Evolutionary conservation across 2,329 filamentous ascomycete species (phyloP).

Genomic region (Fusarium subglutinans): DNA sequence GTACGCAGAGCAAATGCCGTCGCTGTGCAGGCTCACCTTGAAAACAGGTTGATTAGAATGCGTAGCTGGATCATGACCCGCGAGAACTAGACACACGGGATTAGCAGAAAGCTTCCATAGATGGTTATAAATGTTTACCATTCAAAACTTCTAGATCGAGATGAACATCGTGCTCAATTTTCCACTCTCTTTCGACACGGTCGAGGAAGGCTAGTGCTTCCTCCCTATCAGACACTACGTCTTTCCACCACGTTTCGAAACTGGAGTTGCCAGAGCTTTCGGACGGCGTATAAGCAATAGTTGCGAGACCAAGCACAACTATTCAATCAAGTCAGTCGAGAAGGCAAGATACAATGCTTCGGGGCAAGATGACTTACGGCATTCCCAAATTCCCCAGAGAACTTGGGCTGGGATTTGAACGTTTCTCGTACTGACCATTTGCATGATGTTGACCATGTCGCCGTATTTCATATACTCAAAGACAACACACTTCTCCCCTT

Average conservation of each 20-base stretch:
- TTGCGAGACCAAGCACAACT: slow-evolving; percentile 44
- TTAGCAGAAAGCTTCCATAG: not conserved
- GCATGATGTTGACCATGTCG: slow-evolving; percentile 34
- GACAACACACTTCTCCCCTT: slow-evolving; percentile 23
- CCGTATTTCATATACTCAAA: slow-evolving; percentile 43
- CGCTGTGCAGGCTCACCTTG: slow-evolving; percentile 29
- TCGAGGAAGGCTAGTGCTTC: slow-evolving; percentile 1
- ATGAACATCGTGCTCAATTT: slow-evolving; percentile 42
- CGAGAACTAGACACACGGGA: slow-evolving; percentile 33
- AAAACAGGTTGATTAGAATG: slow-evolving; percentile 38
- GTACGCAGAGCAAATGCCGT: not conserved
- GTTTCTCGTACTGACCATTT: not conserved
- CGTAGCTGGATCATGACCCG: not conserved
- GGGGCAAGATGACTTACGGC: slow-evolving; percentile 33
- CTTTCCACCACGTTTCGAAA: slow-evolving; percentile 29
- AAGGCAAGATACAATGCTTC: not conserved
- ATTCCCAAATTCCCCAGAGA: slow-evolving; percentile 46
- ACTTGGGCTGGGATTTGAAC: slow-evolving; percentile 27
- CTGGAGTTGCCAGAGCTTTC: not conserved
- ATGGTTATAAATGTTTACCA: slow-evolving; percentile 29
- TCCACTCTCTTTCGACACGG: not conserved
- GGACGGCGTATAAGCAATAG: slow-evolving; percentile 41
- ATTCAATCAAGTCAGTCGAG: not conserved
- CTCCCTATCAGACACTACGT: not conserved
- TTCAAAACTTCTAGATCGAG: slow-evolving; percentile 45